These are phyloP conservation scores for Emmonsia crescens DNA, from an alignment of 2,329 filamentous ascomycete genomes.

Conservation along the genomic window DNA sequence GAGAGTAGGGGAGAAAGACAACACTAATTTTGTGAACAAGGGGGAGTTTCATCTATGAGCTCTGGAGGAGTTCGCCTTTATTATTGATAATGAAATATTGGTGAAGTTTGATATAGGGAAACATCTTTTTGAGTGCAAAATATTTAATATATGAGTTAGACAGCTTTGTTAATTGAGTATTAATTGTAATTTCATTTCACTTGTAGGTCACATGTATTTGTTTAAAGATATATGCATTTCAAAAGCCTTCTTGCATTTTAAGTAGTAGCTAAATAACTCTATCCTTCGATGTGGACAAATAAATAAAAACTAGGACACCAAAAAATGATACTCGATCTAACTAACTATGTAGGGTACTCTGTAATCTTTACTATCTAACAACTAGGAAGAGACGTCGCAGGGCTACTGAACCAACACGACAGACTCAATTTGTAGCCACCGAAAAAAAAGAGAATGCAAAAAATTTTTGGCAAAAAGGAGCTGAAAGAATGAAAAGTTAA, in stretches of 20 bases:
- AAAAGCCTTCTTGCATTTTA: too few species aligned
- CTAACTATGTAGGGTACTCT: background rate
- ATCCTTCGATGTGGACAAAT: background rate
- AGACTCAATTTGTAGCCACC: background rate
- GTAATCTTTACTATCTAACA: background rate
- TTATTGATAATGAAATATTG: background rate
- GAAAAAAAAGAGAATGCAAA: background rate
- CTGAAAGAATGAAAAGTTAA: background rate
- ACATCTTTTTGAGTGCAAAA: background rate
- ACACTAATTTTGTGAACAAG: background rate
- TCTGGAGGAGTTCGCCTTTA: background rate
- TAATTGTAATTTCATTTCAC: background rate
- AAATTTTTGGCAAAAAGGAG: background rate
- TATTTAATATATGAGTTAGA: background rate
- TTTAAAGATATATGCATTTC: background rate
- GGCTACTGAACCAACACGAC: background rate
- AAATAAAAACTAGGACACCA: background rate
- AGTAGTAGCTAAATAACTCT: background rate
- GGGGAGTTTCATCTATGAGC: background rate
- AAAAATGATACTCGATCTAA: background rate
- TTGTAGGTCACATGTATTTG: background rate
- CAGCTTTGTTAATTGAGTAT: background rate
- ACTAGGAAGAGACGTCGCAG: background rate
- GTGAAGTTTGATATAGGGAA: background rate
- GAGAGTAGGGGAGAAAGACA: background rate